Base-by-base conservation (phyloP, 2,329 filamentous ascomycete species). In the Pseudopithomyces maydicus region DNA sequence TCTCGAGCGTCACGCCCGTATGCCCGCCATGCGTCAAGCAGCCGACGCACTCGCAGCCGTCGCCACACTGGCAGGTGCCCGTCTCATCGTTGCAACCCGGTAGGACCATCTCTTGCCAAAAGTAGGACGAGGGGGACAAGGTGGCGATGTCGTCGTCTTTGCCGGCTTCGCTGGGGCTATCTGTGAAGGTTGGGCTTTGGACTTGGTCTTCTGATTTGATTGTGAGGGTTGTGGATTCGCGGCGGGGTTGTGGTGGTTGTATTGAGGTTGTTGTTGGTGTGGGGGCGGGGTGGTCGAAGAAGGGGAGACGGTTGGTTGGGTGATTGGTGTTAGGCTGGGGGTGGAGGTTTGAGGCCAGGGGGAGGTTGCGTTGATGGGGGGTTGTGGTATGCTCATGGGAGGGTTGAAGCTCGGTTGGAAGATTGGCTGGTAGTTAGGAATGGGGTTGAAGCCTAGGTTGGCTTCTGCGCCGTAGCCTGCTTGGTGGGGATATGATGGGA, bases 11-110 rank as follows among this genome's bases (percentile, higher is more conserved):
- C 20, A 81, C 60, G 14, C 79, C 80, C 22, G 79, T 78, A 55
- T 82, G 81, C 3, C 80, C 81, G 19, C 77, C 79, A 54, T 84
- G 82, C 2, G 80, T 82, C 12, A 83, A 69, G 61, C 82, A 84
- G 14, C 81, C 81, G n/a, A 81, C 73, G 60, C 82, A 84, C 53
- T 70, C 76, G 62, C 82, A 84, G 38, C 81, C 81, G 54, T 79
- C 79, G 15, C 80, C 81, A 55, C 82, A 84, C 59, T 80, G 79
- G 55, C 82, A 84, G 23, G 77, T 82, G 3, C 81, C 82, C 6
- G 77, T 80, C 3, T 75, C 68, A 57, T 84, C 78, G 33, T 77
- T 78, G 64, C 82, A 84, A 15, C 76, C 67, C 6, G 76, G 75
- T 1, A 77, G 59, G 0, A 66, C 67, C 59, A 76, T 66, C 45